Evolutionary conservation across 2,329 filamentous ascomycete species (phyloP), one percentile per base, ranked within the genome.

Genomic region (Ceratocystis huliohia): DNA sequence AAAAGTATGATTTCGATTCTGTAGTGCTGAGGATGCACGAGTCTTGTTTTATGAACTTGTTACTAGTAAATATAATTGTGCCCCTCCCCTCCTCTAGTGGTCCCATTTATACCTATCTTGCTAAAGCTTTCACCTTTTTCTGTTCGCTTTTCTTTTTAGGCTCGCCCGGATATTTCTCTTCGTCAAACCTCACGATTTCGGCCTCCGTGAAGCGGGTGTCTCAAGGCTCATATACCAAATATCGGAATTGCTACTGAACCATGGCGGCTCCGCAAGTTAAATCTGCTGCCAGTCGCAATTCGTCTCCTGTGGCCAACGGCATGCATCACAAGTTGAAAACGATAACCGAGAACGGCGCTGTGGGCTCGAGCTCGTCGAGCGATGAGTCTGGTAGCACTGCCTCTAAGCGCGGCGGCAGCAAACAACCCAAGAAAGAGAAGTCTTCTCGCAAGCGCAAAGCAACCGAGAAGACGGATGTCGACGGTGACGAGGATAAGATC

Each of bases 401-500:
- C 20, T 67, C 63, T 22, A 68, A 66, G 30, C 66, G 65, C 46
- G 66, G 61, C 33, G 48, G 41, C 13, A 50, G 63, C 44, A 67
- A 65, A 44, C 63, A 61, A 30, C n/a, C 59, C 28, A 68, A 67
- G 65, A 69, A 66, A 44, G 65, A 64, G 3, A 67, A 64, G 41
- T 67, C 66, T 44, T 65, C 64, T 45, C 66, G 66, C 63, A 67
- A 66, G 67, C 65, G 68, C 59, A 79, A 79, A 61, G 59, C 48
- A 17, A 75, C 75, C 25, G 77, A 78, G 68, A 79, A 80, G 70
- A 74, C 73, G 61, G 77, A 76, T 46, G 73, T 73, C 65, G 75
- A 72, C 4, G 74, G 73, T 6, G 79, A 75, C 61, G 37, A 20
- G 20, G 22, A 61, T 8, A 28, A 13, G 13, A 37, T 30, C 20